Evolutionary conservation across 1,139 yeast genomes (phyloP).

Genomic region (Taiozyma sp.): DNA sequence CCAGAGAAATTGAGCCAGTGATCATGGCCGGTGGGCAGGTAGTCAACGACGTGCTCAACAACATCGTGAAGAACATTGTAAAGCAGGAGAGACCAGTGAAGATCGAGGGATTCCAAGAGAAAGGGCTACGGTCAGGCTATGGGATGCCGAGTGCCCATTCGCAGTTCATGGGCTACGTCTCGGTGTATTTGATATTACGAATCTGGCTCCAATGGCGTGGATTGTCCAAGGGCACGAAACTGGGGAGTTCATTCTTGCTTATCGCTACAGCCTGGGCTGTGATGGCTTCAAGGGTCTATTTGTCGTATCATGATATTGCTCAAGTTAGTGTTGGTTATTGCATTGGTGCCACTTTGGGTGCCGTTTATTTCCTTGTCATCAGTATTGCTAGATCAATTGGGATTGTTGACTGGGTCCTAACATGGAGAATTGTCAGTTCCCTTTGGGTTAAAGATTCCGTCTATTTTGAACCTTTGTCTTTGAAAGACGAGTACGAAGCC

Average conservation of each 20-base stretch:
- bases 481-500: slow-evolving; percentile 27
- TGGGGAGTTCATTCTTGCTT: slow-evolving; percentile 22
- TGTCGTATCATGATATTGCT: slow-evolving; percentile 66
- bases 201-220: slow-evolving; percentile 38
- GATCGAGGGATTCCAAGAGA: slow-evolving; percentile 46
- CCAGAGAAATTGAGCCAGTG: slow-evolving; percentile 85
- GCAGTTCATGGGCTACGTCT: slow-evolving; percentile 88
- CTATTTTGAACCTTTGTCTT: slow-evolving; percentile 34
- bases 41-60: slow-evolving; percentile 67
- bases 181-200: slow-evolving; percentile 57
- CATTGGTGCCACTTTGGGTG: slow-evolving; percentile 60
- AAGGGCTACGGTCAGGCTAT: slow-evolving; percentile 50
- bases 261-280: slow-evolving; percentile 41
- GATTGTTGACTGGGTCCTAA: slow-evolving; percentile 51
- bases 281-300: slow-evolving; percentile 70
- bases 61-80: slow-evolving; percentile 56
- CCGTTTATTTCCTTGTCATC: slow-evolving; percentile 50
- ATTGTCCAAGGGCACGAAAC: slow-evolving; percentile 26
- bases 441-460: slow-evolving; percentile 58
- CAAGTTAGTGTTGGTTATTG: slow-evolving; percentile 56
- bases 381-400: slow-evolving; percentile 56
- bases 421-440: slow-evolving; percentile 39
- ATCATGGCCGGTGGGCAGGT: slow-evolving; percentile 85
- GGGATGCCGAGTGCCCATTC: slow-evolving; percentile 99
- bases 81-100: slow-evolving; percentile 74